Percentiles rank a stretch among this genome's conserved stretches.
These are phyloP conservation scores for Coemansia sp. DNA, from an alignment of 192 early-diverging fungal genomes.

Conservation along the genomic window DNA sequence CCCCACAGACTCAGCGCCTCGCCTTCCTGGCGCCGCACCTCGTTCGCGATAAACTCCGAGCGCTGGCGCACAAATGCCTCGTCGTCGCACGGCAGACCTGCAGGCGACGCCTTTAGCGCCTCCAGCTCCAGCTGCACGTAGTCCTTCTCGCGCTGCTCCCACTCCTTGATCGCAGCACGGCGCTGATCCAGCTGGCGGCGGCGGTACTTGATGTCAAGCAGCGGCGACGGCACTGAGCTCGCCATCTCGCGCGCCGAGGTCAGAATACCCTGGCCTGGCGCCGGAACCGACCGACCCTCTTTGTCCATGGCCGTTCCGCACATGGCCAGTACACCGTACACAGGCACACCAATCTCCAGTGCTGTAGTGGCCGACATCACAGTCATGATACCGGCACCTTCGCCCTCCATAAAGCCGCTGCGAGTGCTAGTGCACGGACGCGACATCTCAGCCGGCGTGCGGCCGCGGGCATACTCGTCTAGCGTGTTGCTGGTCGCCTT, in stretches of 20 bases:
- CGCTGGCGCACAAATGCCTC: constrained; percentile 30
- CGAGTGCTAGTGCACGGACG: constrained; percentile 79
- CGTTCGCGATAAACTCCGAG: constrained; percentile 57
- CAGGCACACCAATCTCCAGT: constrained; percentile 87
- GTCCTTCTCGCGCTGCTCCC: constrained; percentile 38
- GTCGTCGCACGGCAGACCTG: constrained; percentile 54
- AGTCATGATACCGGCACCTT: constrained; percentile 86
- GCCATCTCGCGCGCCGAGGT: constrained; percentile 82
- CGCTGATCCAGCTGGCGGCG: constrained; percentile 67
- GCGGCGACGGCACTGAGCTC: constrained; percentile 62
- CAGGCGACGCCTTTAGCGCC: constrained; percentile 22
- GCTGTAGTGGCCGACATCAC: constrained; percentile 84
- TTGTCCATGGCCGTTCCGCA: constrained; percentile 93
- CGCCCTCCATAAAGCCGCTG: constrained; percentile 54
- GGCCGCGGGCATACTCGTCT: constrained; percentile 83
- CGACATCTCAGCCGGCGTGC: constrained; percentile 88
- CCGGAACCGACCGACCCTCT: constrained; percentile 53
- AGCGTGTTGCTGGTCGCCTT: constrained; percentile 87
- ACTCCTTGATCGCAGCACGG: constrained; percentile 26
- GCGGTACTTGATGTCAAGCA: constrained; percentile 85
- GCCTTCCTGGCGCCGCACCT: constrained; percentile 74
- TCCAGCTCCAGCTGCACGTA: constrained; percentile 28
- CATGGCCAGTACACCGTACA: constrained; percentile 84
- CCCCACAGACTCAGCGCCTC: constrained; percentile 78
- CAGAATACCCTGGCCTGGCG: constrained; percentile 87